These are phyloP conservation scores for Ogataea corticis DNA, from an alignment of 805 yeast genomes.

Conservation along the genomic window DNA sequence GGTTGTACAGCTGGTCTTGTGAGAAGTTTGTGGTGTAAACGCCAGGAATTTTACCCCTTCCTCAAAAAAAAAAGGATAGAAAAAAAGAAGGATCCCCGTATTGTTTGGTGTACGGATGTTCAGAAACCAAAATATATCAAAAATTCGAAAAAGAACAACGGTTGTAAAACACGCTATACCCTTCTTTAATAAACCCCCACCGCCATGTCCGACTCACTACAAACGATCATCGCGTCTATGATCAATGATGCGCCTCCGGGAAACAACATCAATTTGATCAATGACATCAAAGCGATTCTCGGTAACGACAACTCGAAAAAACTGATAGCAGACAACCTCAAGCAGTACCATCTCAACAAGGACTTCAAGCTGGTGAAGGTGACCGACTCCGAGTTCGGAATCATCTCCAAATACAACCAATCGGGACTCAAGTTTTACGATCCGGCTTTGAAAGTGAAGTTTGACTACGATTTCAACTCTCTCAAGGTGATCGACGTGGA, in stretches of 20 bases:
- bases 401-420: constrained; percentile 52
- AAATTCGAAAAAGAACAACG: not conserved
- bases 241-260: constrained; percentile 60
- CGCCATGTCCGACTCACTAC: constrained; percentile 25
- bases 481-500: constrained; percentile 56
- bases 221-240: constrained; percentile 33
- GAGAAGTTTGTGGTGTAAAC: not conserved
- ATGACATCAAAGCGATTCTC: constrained; percentile 31
- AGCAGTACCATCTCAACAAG: constrained; percentile 29
- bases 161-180: too few species aligned
- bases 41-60: not conserved
- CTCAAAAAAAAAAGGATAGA: not conserved
- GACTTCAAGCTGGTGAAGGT: constrained; percentile 36
- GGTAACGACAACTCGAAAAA: constrained; percentile 27
- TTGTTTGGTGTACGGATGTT: constrained; percentile 12
- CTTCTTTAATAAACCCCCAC: too few species aligned
- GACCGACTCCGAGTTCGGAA: constrained; percentile 27
- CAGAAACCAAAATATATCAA: not conserved
- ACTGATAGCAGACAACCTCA: constrained; percentile 27
- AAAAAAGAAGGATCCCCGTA: not conserved
- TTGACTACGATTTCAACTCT: constrained; percentile 58
- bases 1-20: not conserved
- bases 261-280: constrained; percentile 38
- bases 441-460: constrained; percentile 44
- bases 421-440: constrained; percentile 58